Evolutionary conservation across 2,329 filamentous ascomycete genomes (phyloP).

Genomic region (Diaporthe sp.): DNA sequence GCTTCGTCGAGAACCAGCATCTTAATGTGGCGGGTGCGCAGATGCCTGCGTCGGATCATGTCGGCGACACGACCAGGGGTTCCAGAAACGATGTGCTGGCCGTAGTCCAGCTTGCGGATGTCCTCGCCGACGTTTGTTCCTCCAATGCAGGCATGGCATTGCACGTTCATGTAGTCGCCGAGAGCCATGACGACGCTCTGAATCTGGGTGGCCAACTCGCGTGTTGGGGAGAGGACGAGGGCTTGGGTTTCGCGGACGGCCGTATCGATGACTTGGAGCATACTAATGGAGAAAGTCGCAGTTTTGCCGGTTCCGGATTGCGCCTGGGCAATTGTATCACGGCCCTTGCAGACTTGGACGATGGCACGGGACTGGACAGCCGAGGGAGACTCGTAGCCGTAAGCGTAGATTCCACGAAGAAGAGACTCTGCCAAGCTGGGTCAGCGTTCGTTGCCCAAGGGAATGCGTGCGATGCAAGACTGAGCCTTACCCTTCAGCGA

Average conservation of each 20-base stretch:
- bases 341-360: conserved; percentile 98
- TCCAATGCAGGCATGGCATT: conserved; percentile 99
- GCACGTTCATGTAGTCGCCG: conserved; percentile 99
- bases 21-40: conserved; percentile 99
- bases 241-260: conserved; percentile 97
- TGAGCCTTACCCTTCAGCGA: conserved; percentile 80
- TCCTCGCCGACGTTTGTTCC: conserved; percentile 98
- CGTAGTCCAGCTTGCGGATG: conserved; percentile 97
- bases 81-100: conserved; percentile 96
- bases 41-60: conserved; percentile 98
- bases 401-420: conserved; percentile 96
- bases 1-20: conserved; percentile 99
- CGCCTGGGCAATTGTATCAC: conserved; percentile 98
- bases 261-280: conserved; percentile 98
- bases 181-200: conserved; percentile 99
- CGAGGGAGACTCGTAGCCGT: conserved; percentile 98
- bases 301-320: conserved; percentile 99
- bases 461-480: not conserved
- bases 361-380: conserved; percentile 98
- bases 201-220: conserved; percentile 99
- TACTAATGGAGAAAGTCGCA: conserved; percentile 98
- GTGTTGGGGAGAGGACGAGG: conserved; percentile 96
- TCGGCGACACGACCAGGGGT: conserved; percentile 98
- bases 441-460: conserved; percentile 36
- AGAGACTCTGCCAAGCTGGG: conserved; percentile 76